Conservation (phyloP, 495 filamentous ascomycete genomes). For the Clohesyomyces aquaticus region DNA sequence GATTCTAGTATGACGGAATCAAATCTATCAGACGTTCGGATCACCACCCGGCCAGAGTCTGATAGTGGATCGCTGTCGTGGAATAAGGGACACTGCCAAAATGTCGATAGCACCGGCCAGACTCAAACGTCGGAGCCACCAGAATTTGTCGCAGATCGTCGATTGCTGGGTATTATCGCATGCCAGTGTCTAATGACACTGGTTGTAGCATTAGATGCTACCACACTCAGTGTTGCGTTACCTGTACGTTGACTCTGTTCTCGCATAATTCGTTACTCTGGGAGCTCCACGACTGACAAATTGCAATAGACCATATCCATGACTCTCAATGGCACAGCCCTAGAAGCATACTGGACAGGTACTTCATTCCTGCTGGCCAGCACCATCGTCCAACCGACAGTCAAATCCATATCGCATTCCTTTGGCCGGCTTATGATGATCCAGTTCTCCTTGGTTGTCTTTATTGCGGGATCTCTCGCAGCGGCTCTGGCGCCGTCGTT, state of each 20-base stretch:
- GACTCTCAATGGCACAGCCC: conserved; percentile 53
- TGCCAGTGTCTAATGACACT: conserved; percentile 8
- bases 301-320: conserved; percentile 51
- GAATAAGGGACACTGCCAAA: too few species aligned
- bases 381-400: conserved; percentile 44
- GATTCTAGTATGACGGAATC: too few species aligned
- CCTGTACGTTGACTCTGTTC: not conserved
- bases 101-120: too few species aligned
- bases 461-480: conserved; percentile 62
- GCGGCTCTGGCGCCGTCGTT: conserved; percentile 61
- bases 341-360: conserved; percentile 63
- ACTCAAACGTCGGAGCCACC: not conserved
- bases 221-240: conserved; percentile 1
- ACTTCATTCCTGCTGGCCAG: conserved; percentile 57
- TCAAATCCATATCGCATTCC: conserved; percentile 52
- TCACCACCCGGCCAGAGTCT: too few species aligned
- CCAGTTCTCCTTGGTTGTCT: conserved; percentile 54
- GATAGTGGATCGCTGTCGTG: too few species aligned
- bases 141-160: conserved; percentile 1
- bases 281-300: too few species aligned
- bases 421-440: conserved; percentile 52
- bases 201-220: not conserved
- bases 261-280: too few species aligned
- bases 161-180: not conserved
- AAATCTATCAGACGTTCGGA: too few species aligned